These are phyloP conservation scores for Xylaria venustula DNA, from an alignment of 495 filamentous ascomycete genomes.

Conservation along the genomic window DNA sequence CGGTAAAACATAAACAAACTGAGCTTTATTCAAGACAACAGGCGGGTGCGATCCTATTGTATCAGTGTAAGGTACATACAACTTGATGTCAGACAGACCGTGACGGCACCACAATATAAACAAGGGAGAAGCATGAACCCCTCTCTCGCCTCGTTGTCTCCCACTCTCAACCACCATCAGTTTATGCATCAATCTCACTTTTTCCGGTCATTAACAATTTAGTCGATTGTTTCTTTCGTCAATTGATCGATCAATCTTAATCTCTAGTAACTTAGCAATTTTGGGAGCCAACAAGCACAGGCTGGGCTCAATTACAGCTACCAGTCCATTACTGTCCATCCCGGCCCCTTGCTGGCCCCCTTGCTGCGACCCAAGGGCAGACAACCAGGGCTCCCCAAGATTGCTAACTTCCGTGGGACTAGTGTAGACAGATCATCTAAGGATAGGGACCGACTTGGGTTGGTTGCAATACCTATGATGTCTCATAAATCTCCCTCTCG, in stretches of 20 bases:
- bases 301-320: no score
- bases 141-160: background rate
- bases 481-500: slow-evolving; percentile 16
- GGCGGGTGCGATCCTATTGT: no score
- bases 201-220: slow-evolving; percentile 5
- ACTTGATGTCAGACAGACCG: background rate
- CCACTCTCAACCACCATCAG: slow-evolving; percentile 5
- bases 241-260: slow-evolving; percentile 9
- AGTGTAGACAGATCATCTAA: slow-evolving; percentile 3
- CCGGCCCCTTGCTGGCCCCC: background rate
- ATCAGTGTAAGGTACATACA: background rate
- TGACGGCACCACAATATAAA: background rate
- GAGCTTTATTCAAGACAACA: no score
- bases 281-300: background rate
- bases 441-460: background rate
- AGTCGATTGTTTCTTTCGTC: background rate
- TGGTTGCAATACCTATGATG: slow-evolving; percentile 19
- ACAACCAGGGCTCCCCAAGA: slow-evolving; percentile 7
- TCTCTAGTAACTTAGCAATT: background rate
- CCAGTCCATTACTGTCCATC: no score
- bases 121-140: background rate
- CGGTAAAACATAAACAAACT: no score
- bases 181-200: slow-evolving; percentile 11
- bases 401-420: slow-evolving; percentile 4
- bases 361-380: slow-evolving; percentile 6